Percentiles rank a stretch among this genome's conserved stretches.
These are phyloP conservation scores for Paramecium biaurelia DNA, from an alignment of 73 alveolate species.

Conservation along the genomic window DNA sequence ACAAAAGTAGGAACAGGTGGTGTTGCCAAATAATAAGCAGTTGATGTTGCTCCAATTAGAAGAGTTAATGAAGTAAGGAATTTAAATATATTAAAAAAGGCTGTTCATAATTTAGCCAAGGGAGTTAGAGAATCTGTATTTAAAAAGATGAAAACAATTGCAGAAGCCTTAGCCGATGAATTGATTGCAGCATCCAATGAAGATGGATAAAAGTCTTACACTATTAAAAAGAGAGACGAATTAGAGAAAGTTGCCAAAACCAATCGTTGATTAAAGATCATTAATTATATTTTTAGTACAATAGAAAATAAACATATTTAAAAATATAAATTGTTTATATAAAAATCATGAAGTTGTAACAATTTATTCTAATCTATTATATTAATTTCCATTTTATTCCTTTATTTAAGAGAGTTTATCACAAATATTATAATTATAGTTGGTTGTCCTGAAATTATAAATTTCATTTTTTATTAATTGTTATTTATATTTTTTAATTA, in stretches of 20 bases:
- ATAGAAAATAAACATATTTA: not conserved
- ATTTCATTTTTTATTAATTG: too few relatives aligned
- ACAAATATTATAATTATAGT: too few relatives aligned
- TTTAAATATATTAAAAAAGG: constrained; percentile 56
- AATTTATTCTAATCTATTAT: not conserved
- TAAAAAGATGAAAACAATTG: constrained; percentile 96
- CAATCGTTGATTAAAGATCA: constrained; percentile 81
- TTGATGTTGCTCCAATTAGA: constrained; percentile 99
- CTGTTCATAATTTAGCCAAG: constrained; percentile 92
- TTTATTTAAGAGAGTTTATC: too few relatives aligned
- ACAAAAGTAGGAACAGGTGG: constrained; percentile 99
- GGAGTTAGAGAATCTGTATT: constrained; percentile 97
- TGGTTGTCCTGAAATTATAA: not conserved
- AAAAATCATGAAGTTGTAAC: not conserved
- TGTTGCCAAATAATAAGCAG: constrained; percentile 99
- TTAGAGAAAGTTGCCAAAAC: constrained; percentile 98
- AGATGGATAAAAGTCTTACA: constrained; percentile 87
- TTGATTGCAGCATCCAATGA: constrained; percentile 96
- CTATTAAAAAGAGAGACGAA: constrained; percentile 98
- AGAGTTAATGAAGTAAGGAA: constrained; percentile 87
- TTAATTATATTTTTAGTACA: not conserved
- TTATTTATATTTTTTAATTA: not conserved
- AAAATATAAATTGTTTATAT: not conserved
- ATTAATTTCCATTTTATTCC: too few relatives aligned
- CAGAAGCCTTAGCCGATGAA: constrained; percentile 99